A percentile compares a stretch with the other conserved stretches of the same genome.
Conservation (phyloP, 345 rosid genomes). For the Bruguiera gymnorhiza region DNA sequence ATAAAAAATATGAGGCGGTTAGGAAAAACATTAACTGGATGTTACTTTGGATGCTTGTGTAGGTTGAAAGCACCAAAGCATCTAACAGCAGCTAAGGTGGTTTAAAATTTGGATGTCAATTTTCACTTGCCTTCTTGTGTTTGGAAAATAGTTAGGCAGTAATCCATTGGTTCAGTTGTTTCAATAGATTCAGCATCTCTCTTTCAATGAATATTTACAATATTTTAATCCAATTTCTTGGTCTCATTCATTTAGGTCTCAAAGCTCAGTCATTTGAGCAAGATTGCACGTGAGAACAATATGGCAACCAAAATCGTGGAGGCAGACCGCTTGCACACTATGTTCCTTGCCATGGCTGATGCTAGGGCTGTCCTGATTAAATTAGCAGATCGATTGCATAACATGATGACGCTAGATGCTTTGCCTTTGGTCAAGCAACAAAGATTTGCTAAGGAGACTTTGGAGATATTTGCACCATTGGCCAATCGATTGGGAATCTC, state of each 20-base stretch:
- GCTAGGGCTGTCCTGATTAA: slow-evolving; percentile 96
- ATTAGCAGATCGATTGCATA: slow-evolving; percentile 93
- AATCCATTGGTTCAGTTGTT: no score
- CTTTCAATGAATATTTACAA: neutral
- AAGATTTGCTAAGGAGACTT: slow-evolving; percentile 90
- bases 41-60: neutral
- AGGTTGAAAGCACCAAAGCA: neutral
- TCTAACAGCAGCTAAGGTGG: neutral
- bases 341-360: slow-evolving; percentile 98
- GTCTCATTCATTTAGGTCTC: slow-evolving; percentile 55
- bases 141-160: neutral
- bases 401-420: slow-evolving; percentile 87
- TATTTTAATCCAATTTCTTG: slow-evolving; percentile 8
- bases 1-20: neutral
- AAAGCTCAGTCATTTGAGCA: slow-evolving; percentile 88
- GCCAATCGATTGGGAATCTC: slow-evolving; percentile 85
- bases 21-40: neutral
- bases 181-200: neutral
- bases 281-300: slow-evolving; percentile 92
- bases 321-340: slow-evolving; percentile 91
- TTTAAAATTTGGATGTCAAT: neutral
- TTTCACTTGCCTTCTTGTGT: neutral
- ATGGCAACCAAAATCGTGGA: slow-evolving; percentile 80
- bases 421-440: slow-evolving; percentile 72
- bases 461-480: slow-evolving; percentile 86